phyloP scores from a whole-genome alignment of 2,329 filamentous ascomycete genomes.

The Arthrinium phaeospermum region DNA sequence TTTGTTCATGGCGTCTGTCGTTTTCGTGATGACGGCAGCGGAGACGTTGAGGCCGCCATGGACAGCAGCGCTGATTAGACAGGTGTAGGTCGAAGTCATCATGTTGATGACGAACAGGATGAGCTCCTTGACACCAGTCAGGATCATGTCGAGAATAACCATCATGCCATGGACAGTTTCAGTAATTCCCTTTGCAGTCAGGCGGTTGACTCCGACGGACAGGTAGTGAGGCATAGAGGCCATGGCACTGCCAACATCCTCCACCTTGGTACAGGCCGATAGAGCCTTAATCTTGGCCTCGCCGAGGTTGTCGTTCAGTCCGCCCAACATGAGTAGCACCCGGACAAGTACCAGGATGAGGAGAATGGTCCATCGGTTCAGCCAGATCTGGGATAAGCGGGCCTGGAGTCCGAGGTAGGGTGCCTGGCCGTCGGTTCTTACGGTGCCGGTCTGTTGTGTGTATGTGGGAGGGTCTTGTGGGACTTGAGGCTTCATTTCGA shows the following conservation, averaged over 20 bases:
- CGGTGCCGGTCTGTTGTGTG: slow-evolving; percentile 60
- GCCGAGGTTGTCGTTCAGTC: slow-evolving; percentile 74
- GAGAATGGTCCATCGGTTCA: slow-evolving; percentile 96
- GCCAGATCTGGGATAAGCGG: slow-evolving; percentile 92
- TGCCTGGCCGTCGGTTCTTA: slow-evolving; percentile 50
- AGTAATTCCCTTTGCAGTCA: slow-evolving; percentile 81
- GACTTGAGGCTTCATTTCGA: neutral
- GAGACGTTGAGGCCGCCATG: slow-evolving; percentile 78
- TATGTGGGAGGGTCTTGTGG: slow-evolving; percentile 52
- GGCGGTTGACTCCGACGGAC: slow-evolving; percentile 83
- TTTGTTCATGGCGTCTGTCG: slow-evolving; percentile 56
- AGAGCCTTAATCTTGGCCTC: slow-evolving; percentile 82
- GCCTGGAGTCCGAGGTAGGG: slow-evolving; percentile 91
- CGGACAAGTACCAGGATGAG: slow-evolving; percentile 84
- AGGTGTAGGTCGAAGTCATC: slow-evolving; percentile 87
- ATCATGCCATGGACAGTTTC: slow-evolving; percentile 82
- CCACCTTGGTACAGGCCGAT: slow-evolving; percentile 88
- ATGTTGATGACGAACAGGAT: slow-evolving; percentile 93
- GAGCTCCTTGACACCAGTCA: slow-evolving; percentile 85
- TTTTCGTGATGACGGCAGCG: slow-evolving; percentile 45
- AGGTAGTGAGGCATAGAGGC: slow-evolving; percentile 98
- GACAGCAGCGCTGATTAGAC: slow-evolving; percentile 83
- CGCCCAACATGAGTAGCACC: slow-evolving; percentile 75
- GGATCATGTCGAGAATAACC: slow-evolving; percentile 75
- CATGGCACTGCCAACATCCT: slow-evolving; percentile 92